Conservation (phyloP, 2,329 filamentous ascomycete species). For the Neopestalotiopsis clavispora region DNA sequence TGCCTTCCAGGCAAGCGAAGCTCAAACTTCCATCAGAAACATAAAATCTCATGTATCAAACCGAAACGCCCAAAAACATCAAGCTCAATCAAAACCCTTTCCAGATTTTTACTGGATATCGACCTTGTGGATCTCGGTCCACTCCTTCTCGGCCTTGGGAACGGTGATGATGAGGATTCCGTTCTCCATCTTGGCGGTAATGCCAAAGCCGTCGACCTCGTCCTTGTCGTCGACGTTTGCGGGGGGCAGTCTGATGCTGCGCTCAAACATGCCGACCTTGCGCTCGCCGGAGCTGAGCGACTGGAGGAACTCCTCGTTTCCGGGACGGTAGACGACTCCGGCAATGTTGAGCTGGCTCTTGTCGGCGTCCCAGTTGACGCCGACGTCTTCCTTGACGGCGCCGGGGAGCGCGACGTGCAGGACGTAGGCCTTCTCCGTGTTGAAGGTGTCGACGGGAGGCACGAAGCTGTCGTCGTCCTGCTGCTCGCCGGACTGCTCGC, state of each 20-base stretch:
- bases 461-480: slow-evolving; percentile 50
- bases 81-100: not conserved
- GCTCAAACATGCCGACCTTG: slow-evolving; percentile 76
- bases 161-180: slow-evolving; percentile 79
- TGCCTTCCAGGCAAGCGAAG: not conserved
- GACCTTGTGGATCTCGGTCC: slow-evolving; percentile 66
- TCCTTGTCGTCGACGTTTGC: slow-evolving; percentile 50
- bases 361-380: slow-evolving; percentile 76
- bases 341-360: slow-evolving; percentile 68
- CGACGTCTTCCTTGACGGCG: slow-evolving; percentile 78
- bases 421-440: slow-evolving; percentile 67
- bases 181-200: slow-evolving; percentile 79
- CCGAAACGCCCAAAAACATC: slow-evolving; percentile 1
- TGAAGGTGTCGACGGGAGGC: slow-evolving; percentile 78
- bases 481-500: slow-evolving; percentile 21
- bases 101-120: slow-evolving; percentile 53
- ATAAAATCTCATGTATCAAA: not conserved
- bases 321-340: slow-evolving; percentile 75
- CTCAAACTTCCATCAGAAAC: not conserved
- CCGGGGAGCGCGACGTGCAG: slow-evolving; percentile 80
- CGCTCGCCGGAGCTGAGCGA: slow-evolving; percentile 69
- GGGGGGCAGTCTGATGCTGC: slow-evolving; percentile 67
- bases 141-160: slow-evolving; percentile 71
- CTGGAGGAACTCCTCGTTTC: slow-evolving; percentile 71
- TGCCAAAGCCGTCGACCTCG: slow-evolving; percentile 68